Evolutionary conservation across 805 yeast genomes (phyloP).

Genomic region (Starmerella stellata): DNA sequence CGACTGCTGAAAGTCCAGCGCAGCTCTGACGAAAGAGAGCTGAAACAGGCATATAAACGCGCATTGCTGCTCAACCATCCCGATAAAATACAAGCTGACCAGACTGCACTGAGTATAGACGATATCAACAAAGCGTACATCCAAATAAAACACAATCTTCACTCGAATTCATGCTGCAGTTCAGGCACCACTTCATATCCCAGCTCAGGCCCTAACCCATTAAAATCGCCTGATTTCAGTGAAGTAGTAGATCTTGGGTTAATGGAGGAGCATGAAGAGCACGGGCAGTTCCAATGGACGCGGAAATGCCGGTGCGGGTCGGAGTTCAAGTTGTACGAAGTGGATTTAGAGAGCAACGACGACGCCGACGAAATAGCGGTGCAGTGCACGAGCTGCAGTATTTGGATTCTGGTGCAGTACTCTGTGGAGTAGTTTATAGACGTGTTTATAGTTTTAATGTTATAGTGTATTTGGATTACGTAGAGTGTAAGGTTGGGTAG

Average conservation of each 20-base stretch:
- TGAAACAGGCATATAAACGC: slow-evolving; percentile 47
- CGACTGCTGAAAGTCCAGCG: slow-evolving; percentile 36
- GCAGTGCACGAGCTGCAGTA: slow-evolving; percentile 68
- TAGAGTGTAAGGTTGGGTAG: too few relatives aligned
- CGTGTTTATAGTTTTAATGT: too few relatives aligned
- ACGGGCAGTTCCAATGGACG: slow-evolving; percentile 18
- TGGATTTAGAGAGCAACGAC: slow-evolving; percentile 39
- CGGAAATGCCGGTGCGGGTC: slow-evolving; percentile 25
- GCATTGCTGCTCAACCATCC: slow-evolving; percentile 57
- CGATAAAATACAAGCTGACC: slow-evolving; percentile 41
- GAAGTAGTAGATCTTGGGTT: slow-evolving; percentile 45
- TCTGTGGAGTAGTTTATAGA: slow-evolving; percentile 18
- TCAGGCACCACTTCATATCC: too few relatives aligned
- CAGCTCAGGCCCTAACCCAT: too few relatives aligned
- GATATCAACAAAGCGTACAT: slow-evolving; percentile 47
- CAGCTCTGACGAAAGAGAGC: slow-evolving; percentile 24
- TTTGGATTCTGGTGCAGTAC: slow-evolving; percentile 66
- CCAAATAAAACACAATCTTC: slow-evolving; percentile 13
- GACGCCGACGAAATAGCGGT: slow-evolving; percentile 47
- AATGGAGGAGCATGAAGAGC: slow-evolving; percentile 21
- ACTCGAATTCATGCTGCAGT: too few relatives aligned
- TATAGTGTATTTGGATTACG: too few relatives aligned
- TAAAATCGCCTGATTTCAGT: slow-evolving; percentile 46
- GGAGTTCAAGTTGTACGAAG: slow-evolving; percentile 41
- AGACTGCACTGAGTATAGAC: slow-evolving; percentile 22